These are phyloP conservation scores for Vitis hybrid DNA, from an alignment of 177 flowering plant species.

Conservation along the genomic window DNA sequence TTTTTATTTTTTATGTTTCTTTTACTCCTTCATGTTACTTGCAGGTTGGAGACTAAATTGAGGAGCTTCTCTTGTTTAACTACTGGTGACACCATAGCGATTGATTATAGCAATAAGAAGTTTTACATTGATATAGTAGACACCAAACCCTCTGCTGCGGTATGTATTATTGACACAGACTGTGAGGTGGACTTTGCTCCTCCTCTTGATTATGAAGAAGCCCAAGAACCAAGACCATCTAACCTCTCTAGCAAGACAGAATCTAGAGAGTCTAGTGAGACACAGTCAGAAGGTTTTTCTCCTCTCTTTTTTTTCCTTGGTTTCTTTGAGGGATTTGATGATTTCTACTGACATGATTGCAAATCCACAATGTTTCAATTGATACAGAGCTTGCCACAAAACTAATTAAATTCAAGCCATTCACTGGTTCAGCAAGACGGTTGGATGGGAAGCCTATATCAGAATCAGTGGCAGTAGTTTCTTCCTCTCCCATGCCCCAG, in stretches of 20 bases:
- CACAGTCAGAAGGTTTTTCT: slow-evolving; percentile 26
- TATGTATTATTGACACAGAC: slow-evolving; percentile 63
- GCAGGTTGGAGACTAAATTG: slow-evolving; percentile 56
- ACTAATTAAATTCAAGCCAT: slow-evolving; percentile 33
- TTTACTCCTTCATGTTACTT: background rate
- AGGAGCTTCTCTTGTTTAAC: slow-evolving; percentile 60
- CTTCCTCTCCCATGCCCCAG: slow-evolving; percentile 17
- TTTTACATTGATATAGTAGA: slow-evolving; percentile 54
- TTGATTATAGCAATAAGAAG: slow-evolving; percentile 55
- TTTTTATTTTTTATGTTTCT: background rate
- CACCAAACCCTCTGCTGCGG: slow-evolving; percentile 51
- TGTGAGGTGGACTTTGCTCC: slow-evolving; percentile 74
- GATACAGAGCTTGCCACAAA: slow-evolving; percentile 32
- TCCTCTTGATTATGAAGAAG: slow-evolving; percentile 60
- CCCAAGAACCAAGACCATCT: slow-evolving; percentile 32
- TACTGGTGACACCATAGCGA: slow-evolving; percentile 55
- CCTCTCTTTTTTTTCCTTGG: background rate
- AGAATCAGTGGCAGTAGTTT: slow-evolving; percentile 9
- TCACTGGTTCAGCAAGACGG: slow-evolving; percentile 46
- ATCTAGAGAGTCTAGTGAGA: background rate
- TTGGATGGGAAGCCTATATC: slow-evolving; percentile 40
- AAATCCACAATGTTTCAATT: slow-evolving; percentile 19
- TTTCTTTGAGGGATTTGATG: background rate
- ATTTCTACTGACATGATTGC: background rate
- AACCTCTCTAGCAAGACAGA: slow-evolving; percentile 12